Evolutionary conservation across 768 basidiomycete species (phyloP), one percentile per base, ranked within the genome.

Genomic region (Pholiota molesta): DNA sequence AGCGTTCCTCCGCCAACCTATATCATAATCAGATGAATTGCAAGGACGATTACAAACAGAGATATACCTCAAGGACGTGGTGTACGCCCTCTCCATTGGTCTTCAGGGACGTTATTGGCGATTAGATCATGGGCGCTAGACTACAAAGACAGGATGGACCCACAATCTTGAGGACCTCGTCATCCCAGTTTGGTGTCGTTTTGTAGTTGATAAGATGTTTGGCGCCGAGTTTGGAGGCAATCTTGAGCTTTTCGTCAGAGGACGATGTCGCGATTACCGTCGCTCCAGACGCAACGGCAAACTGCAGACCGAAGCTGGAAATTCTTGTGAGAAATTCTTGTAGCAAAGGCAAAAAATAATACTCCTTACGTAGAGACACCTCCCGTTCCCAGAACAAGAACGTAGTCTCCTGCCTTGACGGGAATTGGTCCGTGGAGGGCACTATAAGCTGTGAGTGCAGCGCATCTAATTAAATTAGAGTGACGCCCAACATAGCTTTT

Each of bases 251-350:
- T 52, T 81, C 78, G 65, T 89, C 86, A 0, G 86, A 86, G 0
- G 87, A 89, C 0, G 88, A 89, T 0, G 88, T 90, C 26, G 80
- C 79, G 65, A 91, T 88, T 60, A 89, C 87, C 1, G 73, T 81
- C 2, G 87, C 88, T 37, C 88, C 88, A 8, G 84, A 78, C 2
- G 85, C 83, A 45, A 86, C 79, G 2, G 88, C 87, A 49, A 91
- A 72, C 71, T 89, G 86, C 2, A 83, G 73, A 2, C 77, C 87
- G 65, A 84, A 87, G 42, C 85, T 83, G 45, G 6, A 4, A 49
- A 3, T 29, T 26, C 19, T 9, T 23, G 42, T 51, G 45, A 51
- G 37, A 52, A 39, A 19, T 31, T 21, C 11, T 3, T 37, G 13
- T 14, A 26, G 26, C 26, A 8, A 21, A 21, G 19, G 28, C 7